These are phyloP conservation scores for Aspergillus nanangensis DNA, from an alignment of 495 filamentous ascomycete genomes.

Conservation along the genomic window DNA sequence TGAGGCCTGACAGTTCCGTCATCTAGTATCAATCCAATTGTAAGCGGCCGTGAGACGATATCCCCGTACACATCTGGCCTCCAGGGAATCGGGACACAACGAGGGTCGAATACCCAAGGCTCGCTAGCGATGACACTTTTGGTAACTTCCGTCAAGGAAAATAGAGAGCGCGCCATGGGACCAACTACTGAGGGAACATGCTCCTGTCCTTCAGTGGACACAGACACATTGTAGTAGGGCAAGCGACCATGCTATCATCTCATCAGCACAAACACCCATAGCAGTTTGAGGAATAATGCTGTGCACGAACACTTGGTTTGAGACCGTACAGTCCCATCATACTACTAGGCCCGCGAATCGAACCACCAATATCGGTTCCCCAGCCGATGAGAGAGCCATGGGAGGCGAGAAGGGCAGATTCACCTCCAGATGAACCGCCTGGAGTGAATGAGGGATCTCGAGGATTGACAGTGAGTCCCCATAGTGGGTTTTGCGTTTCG, in stretches of 20 bases:
- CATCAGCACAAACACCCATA: too few species aligned
- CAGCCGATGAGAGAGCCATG: constrained; percentile 60
- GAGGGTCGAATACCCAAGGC: constrained; percentile 45
- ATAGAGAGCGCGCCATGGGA: constrained; percentile 43
- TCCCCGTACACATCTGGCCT: constrained; percentile 31
- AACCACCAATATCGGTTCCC: constrained; percentile 62
- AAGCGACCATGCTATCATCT: too few species aligned
- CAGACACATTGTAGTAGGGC: constrained; percentile 33
- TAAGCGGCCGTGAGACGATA: constrained; percentile 35
- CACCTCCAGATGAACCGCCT: constrained; percentile 63
- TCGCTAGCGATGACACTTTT: constrained; percentile 28
- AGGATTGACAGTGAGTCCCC: constrained; percentile 47
- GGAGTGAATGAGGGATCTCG: constrained; percentile 40
- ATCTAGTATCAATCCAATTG: constrained; percentile 44
- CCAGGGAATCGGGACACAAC: constrained; percentile 44
- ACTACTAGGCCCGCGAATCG: constrained; percentile 51
- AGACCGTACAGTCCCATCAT: constrained; percentile 51
- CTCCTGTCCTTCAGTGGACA: constrained; percentile 50
- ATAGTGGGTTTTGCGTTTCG: constrained; percentile 53
- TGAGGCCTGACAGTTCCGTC: constrained; percentile 47
- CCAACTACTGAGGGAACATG: constrained; percentile 49
- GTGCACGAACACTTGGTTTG: constrained; percentile 47
- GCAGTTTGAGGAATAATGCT: not conserved
- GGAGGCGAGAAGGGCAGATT: constrained; percentile 55
- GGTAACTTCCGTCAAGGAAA: constrained; percentile 33